phyloP scores from a whole-genome alignment of 495 filamentous ascomycete species.

The Penicillium taxi region DNA sequence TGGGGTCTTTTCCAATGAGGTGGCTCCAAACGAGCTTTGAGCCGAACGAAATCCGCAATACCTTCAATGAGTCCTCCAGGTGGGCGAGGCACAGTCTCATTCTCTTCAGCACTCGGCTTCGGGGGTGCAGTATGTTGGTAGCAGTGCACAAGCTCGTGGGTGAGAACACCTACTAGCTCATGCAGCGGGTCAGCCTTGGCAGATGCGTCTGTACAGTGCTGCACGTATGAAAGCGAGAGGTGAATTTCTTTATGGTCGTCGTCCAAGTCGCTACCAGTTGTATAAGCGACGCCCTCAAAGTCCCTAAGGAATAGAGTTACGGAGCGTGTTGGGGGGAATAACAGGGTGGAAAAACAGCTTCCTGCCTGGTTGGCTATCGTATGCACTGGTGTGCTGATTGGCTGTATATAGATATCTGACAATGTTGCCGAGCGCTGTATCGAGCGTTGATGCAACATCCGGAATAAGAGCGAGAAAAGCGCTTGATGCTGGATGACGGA shows the following conservation, averaged over 20 bases:
- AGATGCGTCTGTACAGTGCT: constrained; percentile 23
- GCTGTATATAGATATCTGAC: constrained; percentile 55
- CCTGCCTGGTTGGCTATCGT: not conserved
- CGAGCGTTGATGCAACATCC: constrained; percentile 50
- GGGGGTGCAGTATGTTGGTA: constrained; percentile 71
- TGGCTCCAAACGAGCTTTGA: constrained; percentile 63
- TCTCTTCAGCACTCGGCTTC: constrained; percentile 22
- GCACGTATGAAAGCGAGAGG: constrained; percentile 71
- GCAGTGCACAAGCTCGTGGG: constrained; percentile 94
- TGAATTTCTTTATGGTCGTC: constrained; percentile 92
- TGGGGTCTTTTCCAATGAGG: constrained; percentile 72
- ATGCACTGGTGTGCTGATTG: constrained; percentile 3
- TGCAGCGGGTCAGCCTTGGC: constrained; percentile 26
- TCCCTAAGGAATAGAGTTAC: constrained; percentile 79
- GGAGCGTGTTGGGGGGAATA: constrained; percentile 56
- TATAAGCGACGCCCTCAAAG: constrained; percentile 83
- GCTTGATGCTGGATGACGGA: constrained; percentile 52
- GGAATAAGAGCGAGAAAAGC: constrained; percentile 55
- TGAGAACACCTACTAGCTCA: constrained; percentile 77
- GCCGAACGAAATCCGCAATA: constrained; percentile 86
- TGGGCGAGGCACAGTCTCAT: constrained; percentile 15
- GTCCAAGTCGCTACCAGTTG: constrained; percentile 74
- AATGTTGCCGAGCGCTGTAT: constrained; percentile 55
- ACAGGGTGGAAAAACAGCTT: constrained; percentile 20
- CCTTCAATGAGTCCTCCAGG: constrained; percentile 86